Evolutionary conservation across 805 yeast species (phyloP), one percentile per base, ranked within the genome.

Genomic region (Yamadazyma takamatsuzukensis): DNA sequence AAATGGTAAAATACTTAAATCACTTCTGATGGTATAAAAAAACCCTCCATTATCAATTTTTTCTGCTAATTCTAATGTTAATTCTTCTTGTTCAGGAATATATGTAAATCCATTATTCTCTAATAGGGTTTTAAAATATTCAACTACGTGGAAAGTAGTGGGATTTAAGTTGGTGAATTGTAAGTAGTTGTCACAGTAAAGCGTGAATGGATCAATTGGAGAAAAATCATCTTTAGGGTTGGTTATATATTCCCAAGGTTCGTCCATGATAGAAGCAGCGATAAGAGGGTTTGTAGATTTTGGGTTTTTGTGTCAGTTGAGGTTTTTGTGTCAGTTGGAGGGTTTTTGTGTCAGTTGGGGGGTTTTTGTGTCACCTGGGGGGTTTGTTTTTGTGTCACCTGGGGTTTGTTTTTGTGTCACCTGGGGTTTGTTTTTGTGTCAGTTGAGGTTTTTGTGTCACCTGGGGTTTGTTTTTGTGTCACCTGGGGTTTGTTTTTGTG

Each of bases 151-250:
- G 63, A 59, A 84, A 24, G 78, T 78, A 12, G 94, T 84, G 30
- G 95, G 95, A 45, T 74, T 74, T 21, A 68, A 61, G 53, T 78
- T 77, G 31, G 87, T 82, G 64, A 85, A 85, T 42, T 78, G 76
- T 38, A 83, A 70, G 58, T 80, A 84, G 27, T 71, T 66, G n/a
- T 73, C 53, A 17, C 39, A 21, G 21, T 31, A 31, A 12, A 5
- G 7, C 9, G n/a, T 27, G 21, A 18, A 35, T 4, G 5, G n/a
- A 9, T 27, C 29, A 14, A 12, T 11, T 16, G 21, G 12, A 24
- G 11, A 7, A n/a, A n/a, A n/a, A 19, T 19, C 22, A 19, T 19
- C 11, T 8, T 19, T 11, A 8, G 22, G 22, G 22, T 8, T n/a
- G n/a, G n/a, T n/a, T n/a, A n/a, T n/a, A n/a, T n/a, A n/a, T n/a